Percentiles rank a stretch among this genome's conserved stretches.
These are phyloP conservation scores for Sanguinoderma infundibulare DNA, from an alignment of 1,284 basidiomycete genomes.

Conservation along the genomic window DNA sequence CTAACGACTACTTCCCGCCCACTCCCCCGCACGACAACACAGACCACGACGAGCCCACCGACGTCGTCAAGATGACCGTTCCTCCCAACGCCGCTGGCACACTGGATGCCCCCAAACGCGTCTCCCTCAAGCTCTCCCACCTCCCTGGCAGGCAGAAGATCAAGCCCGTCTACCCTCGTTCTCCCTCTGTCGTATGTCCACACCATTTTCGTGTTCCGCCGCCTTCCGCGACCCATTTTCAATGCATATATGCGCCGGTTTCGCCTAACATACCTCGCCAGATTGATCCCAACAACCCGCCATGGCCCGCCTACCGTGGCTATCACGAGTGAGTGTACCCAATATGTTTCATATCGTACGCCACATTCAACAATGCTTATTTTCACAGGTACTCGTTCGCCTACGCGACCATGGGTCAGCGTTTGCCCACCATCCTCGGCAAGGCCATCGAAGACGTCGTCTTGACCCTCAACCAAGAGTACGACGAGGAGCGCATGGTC, in stretches of 20 bases:
- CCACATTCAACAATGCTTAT: conserved; percentile 30
- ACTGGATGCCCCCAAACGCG: conserved; percentile 48
- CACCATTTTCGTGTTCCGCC: conserved; percentile 22
- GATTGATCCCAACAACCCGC: conserved; percentile 93
- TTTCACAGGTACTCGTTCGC: conserved; percentile 96
- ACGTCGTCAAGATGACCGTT: conserved; percentile 16
- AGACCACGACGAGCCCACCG: conserved; percentile 14
- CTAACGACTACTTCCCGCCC: conserved; percentile 29
- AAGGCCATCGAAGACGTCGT: conserved; percentile 96
- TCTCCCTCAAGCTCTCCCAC: conserved; percentile 72
- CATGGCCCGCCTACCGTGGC: conserved; percentile 94
- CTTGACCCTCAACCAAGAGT: conserved; percentile 88
- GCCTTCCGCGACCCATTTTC: conserved; percentile 1
- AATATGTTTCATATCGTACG: neutral
- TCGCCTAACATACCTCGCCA: conserved; percentile 29
- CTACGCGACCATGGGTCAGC: conserved; percentile 92
- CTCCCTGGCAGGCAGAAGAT: conserved; percentile 73
- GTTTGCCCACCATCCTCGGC: conserved; percentile 93
- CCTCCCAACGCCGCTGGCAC: conserved; percentile 29
- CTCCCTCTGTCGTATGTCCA: conserved; percentile 62
- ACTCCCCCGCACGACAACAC: conserved; percentile 25
- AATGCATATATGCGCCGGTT: conserved; percentile 4
- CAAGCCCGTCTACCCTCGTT: conserved; percentile 70
- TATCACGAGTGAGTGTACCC: conserved; percentile 61
- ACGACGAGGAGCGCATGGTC: conserved; percentile 82